Evolutionary conservation across 306 rosid genomes (phyloP), one percentile per base, ranked within the genome.

Genomic region (Pterocarpus santalinus): DNA sequence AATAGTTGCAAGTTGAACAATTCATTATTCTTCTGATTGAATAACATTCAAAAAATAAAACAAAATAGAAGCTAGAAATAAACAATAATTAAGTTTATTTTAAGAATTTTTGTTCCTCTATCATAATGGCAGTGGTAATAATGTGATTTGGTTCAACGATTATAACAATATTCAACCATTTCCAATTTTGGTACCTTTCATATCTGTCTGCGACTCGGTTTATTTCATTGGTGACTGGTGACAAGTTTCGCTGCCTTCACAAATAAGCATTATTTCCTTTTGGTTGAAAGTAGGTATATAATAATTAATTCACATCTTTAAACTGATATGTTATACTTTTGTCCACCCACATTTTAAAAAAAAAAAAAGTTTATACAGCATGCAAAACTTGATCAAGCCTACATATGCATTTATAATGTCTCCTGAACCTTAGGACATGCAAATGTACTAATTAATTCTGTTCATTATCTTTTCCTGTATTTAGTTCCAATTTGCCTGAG

Each of bases 401-500:
- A 61, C 52, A 30, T 12, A 41, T 61, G 62, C 52, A 41, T 73
- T 58, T 17, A 12, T 57, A 51, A 65, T 39, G 16, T 33, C 75
- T 28, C 75, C 82, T 53, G 7, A 16, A 41, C 41, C 62, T 47
- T 44, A 63, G 61, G 52, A 35, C 79, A 71, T 34, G 36, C 52
- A 43, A 55, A 44, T 13, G 13, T 0, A 43, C 6, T 17, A n/a
- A 28, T 69, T 7, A 63, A 75, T 76, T 76, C 5, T 16, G 30
- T 47, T 43, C 0, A 22, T 55, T 44, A 41, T 15, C 16, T 33
- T 6, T 49, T 7, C 16, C 63, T 39, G 4, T 64, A 0, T 46
- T 32, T 9, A 62, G 35, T 74, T 51, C 72, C 57, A 36, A 58
- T 57, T 81, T 72, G 84, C 69, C 46, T 62, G 39, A 34, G 51